phyloP scores from a whole-genome alignment of 2,329 filamentous ascomycete genomes.

The Geosmithia flava region DNA sequence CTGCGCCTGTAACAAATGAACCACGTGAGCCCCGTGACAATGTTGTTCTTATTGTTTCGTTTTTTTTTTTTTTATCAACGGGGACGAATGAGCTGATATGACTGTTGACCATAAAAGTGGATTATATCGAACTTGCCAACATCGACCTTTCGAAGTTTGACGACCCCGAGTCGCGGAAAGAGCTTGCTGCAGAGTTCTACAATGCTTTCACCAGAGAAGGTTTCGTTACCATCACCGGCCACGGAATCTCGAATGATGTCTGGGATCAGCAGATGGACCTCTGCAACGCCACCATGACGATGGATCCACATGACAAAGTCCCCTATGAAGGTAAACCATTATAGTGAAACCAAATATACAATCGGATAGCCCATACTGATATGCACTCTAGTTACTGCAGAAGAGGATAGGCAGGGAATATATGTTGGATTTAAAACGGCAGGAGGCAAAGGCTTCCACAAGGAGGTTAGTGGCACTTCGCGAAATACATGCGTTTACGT shows the following conservation, averaged over 20 bases:
- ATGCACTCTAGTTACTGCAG: slow-evolving; percentile 9
- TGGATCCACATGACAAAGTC: slow-evolving; percentile 12
- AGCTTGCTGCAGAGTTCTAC: slow-evolving; percentile 14
- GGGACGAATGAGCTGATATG: no score
- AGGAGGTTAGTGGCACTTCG: slow-evolving; percentile 3
- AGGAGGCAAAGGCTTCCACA: slow-evolving; percentile 7
- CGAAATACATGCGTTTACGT: background rate
- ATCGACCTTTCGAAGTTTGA: slow-evolving; percentile 14
- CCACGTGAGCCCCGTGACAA: background rate
- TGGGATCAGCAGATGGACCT: slow-evolving; percentile 13
- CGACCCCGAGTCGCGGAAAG: slow-evolving; percentile 9
- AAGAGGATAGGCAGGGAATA: slow-evolving; percentile 13
- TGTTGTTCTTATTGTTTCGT: no score
- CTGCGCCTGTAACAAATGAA: background rate
- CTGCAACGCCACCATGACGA: slow-evolving; percentile 14
- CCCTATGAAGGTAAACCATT: slow-evolving; percentile 11
- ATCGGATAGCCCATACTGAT: background rate
- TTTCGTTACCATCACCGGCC: slow-evolving; percentile 13
- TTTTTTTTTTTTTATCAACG: no score
- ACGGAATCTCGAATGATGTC: slow-evolving; percentile 13
- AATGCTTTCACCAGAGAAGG: slow-evolving; percentile 14
- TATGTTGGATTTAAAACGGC: slow-evolving; percentile 16
- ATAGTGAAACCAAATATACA: background rate
- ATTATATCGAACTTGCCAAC: slow-evolving; percentile 14
- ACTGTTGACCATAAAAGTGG: slow-evolving; percentile 5